Conservation (phyloP, 192 early-diverging fungal species). For the Coemansia erecta region DNA sequence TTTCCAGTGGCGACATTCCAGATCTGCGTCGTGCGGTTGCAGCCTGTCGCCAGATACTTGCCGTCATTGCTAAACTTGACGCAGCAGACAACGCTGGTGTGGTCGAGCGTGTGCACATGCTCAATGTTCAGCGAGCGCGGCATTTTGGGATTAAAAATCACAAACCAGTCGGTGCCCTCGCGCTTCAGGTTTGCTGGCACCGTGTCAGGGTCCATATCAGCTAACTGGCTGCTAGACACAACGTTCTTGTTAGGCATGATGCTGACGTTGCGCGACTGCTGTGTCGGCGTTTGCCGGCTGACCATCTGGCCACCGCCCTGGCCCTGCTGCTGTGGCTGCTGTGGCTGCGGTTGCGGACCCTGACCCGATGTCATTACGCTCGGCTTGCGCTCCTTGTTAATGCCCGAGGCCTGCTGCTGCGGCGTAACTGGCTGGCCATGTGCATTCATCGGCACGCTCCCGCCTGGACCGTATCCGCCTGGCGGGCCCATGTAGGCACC, state of each 20-base stretch:
- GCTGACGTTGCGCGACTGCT: slow-evolving; percentile 32
- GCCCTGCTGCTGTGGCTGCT: slow-evolving; percentile 26
- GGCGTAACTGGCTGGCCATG: slow-evolving; percentile 53
- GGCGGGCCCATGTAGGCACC: slow-evolving; percentile 44
- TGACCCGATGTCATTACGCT: slow-evolving; percentile 43
- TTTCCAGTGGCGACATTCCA: slow-evolving; percentile 79
- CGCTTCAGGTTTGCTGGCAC: slow-evolving; percentile 72
- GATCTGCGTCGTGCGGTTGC: slow-evolving; percentile 86
- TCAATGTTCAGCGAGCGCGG: slow-evolving; percentile 64
- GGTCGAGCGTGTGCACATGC: slow-evolving; percentile 61
- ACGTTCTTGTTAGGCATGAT: slow-evolving; percentile 25
- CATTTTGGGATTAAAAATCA: slow-evolving; percentile 71
- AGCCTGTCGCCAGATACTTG: slow-evolving; percentile 88
- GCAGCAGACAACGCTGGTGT: slow-evolving; percentile 92
- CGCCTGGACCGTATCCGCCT: slow-evolving; percentile 49
- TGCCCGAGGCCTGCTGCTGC: slow-evolving; percentile 33
- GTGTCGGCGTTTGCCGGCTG: slow-evolving; percentile 44
- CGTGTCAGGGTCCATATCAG: slow-evolving; percentile 77
- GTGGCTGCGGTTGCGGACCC: slow-evolving; percentile 9
- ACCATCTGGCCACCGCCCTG: slow-evolving; percentile 26
- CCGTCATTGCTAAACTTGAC: slow-evolving; percentile 95
- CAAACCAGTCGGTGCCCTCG: slow-evolving; percentile 87
- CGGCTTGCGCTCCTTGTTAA: slow-evolving; percentile 50
- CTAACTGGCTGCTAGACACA: slow-evolving; percentile 54
- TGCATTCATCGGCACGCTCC: slow-evolving; percentile 42